These are phyloP conservation scores for Candida sonorensis DNA, from an alignment of 805 yeast genomes.

Conservation along the genomic window DNA sequence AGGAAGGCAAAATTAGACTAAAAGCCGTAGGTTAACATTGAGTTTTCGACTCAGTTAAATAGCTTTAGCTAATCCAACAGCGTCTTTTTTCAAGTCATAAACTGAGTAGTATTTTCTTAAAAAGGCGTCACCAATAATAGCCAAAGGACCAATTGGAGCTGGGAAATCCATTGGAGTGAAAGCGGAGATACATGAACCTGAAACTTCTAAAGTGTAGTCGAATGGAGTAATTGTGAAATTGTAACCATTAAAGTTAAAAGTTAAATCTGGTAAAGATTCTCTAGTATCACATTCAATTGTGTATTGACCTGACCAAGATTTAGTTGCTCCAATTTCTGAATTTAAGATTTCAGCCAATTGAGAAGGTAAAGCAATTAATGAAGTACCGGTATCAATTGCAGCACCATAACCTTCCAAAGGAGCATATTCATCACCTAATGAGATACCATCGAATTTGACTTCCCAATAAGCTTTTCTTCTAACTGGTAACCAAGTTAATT, in stretches of 20 bases:
- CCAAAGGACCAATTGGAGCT: conserved; percentile 92
- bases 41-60: too few species aligned
- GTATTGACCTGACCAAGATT: conserved; percentile 97
- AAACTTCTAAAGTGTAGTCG: conserved; percentile 90
- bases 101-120: conserved; percentile 91
- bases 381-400: conserved; percentile 98
- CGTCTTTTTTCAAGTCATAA: conserved; percentile 83
- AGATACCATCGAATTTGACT: conserved; percentile 85
- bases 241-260: conserved; percentile 83
- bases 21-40: too few species aligned
- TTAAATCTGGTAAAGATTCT: conserved; percentile 81
- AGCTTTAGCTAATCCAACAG: conserved; percentile 90
- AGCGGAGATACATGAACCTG: conserved; percentile 94
- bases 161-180: conserved; percentile 98
- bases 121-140: conserved; percentile 96
- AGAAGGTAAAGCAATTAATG: conserved; percentile 89
- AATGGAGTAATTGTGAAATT: conserved; percentile 85
- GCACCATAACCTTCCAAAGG: conserved; percentile 81
- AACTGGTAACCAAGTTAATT: conserved; percentile 92
- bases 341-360: conserved; percentile 93
- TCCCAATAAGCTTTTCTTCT: conserved; percentile 99
- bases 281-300: conserved; percentile 84
- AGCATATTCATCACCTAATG: conserved; percentile 89
- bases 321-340: conserved; percentile 93
- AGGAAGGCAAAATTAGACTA: too few species aligned